Evolutionary conservation across 2,329 filamentous ascomycete species (phyloP), one percentile per base, ranked within the genome.

Genomic region (Triangularia verruculosa): DNA sequence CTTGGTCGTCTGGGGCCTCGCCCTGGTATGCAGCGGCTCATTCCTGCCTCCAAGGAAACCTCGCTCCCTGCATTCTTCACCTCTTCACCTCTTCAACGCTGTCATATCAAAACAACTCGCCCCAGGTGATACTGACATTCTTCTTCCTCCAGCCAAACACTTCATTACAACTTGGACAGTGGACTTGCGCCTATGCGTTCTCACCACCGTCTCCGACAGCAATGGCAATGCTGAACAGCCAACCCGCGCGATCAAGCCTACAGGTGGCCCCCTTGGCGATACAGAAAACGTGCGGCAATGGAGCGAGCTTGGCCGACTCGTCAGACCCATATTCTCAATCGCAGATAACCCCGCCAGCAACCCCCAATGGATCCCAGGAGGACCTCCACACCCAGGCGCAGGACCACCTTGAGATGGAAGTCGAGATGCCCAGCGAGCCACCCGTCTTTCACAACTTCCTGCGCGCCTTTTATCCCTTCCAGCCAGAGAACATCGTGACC

Each of bases 381-480:
- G 80, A 84, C 68, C 80, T 84, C 47, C 78, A 70, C 20, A 57
- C 39, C 13, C 71, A 77, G 66, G 74, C 76, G 71, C 71, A 78
- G 65, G 39, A 47, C n/a, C 39, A 47, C n/a, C 1, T 22, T 47
- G 22, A 54, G 51, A 78, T 67, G 72, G 51, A 54, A 25, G n/a
- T 15, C 12, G 22, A 24, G 12, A 28, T 52, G 34, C 22, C n/a
- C 39, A 47, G 20, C n/a, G 32, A 39, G 7, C 77, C 82, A 67
- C 85, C 89, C 1, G 82, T 93, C 64, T 97, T 97, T 74, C 91
- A 96, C 82, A 96, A 95, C 80, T 99, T 97, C 74, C 82, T 99
- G 54, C 90, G 95, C 68, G 95, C 95, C 57, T 94, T 96, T 74
- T 96, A 97, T 75, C 90, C 92, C 25, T 99, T 97, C 75, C 88